Evolutionary conservation across 2,329 filamentous ascomycete species (phyloP).

Genomic region (Thielaviopsis cerberus): DNA sequence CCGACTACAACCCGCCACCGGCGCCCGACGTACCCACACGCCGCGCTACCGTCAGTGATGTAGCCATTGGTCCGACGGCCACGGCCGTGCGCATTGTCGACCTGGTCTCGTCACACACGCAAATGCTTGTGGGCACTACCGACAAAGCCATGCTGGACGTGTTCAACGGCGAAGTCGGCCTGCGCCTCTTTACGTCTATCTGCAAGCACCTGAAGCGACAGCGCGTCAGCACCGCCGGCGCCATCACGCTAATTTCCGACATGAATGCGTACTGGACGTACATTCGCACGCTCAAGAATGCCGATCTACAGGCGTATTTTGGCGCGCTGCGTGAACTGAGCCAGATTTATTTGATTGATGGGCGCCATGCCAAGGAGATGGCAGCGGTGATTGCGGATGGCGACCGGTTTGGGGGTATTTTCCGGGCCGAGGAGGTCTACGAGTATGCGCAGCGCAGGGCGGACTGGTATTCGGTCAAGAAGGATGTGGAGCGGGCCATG

Average conservation of each 20-base stretch:
- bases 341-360: conserved; percentile 85
- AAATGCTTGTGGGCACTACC: conserved; percentile 82
- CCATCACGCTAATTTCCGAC: conserved; percentile 84
- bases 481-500: conserved; percentile 86
- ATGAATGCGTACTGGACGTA: conserved; percentile 88
- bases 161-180: conserved; percentile 92
- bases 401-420: conserved; percentile 78
- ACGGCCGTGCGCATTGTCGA: conserved; percentile 69
- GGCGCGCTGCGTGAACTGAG: conserved; percentile 76
- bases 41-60: conserved; percentile 17
- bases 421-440: conserved; percentile 89
- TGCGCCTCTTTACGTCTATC: conserved; percentile 74
- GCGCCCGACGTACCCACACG: conserved; percentile 8
- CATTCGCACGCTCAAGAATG: conserved; percentile 63
- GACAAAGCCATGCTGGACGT: conserved; percentile 98
- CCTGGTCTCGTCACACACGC: conserved; percentile 72
- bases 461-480: conserved; percentile 85
- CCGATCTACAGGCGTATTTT: conserved; percentile 75
- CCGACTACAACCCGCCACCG: conserved; percentile 66
- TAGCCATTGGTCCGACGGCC: conserved; percentile 47
- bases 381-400: conserved; percentile 85
- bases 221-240: conserved; percentile 73
- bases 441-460: conserved; percentile 87
- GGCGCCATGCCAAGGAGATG: conserved; percentile 73
- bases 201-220: conserved; percentile 98